Conservation (phyloP, 306 rosid species). For the Cucumis hystrix region DNA sequence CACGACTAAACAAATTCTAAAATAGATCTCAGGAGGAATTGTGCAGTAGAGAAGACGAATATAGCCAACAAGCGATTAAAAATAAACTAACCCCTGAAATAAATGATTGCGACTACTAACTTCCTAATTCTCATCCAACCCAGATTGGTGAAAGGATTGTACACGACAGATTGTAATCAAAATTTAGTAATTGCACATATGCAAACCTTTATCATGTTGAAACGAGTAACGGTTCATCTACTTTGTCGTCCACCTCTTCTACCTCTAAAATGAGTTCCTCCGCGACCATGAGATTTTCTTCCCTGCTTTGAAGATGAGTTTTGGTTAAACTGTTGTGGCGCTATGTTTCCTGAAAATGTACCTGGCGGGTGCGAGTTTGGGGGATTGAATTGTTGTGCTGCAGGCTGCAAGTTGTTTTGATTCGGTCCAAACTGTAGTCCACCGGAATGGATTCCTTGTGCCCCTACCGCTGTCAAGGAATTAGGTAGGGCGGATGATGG, state of each 20-base stretch:
- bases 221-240: slow-evolving; percentile 13
- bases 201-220: neutral
- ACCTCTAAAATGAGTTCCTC: slow-evolving; percentile 25
- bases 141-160: no score
- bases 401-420: slow-evolving; percentile 18
- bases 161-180: neutral
- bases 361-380: slow-evolving; percentile 15
- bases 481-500: slow-evolving; percentile 25
- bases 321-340: slow-evolving; percentile 29
- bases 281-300: slow-evolving; percentile 29
- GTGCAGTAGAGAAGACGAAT: no score
- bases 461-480: slow-evolving; percentile 13
- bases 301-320: slow-evolving; percentile 35
- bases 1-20: no score
- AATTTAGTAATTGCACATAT: neutral
- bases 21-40: no score
- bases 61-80: no score
- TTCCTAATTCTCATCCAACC: no score
- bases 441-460: slow-evolving; percentile 23
- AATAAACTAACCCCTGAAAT: no score
- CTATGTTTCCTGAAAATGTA: slow-evolving; percentile 15
- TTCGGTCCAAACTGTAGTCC: slow-evolving; percentile 22
- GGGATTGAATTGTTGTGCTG: slow-evolving; percentile 27
- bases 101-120: no score
- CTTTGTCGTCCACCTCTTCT: slow-evolving; percentile 44